Conservation (phyloP, 352 stramenopile genomes). For the Peronosclerospora sorghi region DNA sequence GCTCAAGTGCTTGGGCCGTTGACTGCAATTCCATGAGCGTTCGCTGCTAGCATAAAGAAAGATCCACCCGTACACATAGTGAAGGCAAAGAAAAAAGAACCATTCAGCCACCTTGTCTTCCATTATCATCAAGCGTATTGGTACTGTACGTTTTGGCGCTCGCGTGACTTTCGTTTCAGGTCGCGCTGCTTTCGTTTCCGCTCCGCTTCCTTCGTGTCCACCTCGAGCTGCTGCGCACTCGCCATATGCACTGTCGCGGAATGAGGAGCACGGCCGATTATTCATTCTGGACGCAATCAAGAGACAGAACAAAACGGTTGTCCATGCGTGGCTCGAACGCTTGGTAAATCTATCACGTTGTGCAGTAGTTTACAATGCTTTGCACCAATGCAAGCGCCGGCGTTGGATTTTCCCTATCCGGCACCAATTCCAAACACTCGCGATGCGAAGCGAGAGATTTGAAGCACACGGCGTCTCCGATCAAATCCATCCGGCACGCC, state of each 20-base stretch:
- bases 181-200: slow-evolving; percentile 32
- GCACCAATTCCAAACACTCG: slow-evolving; percentile 17
- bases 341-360: too few relatives aligned
- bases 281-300: slow-evolving; percentile 16
- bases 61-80: not conserved
- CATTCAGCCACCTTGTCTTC: not conserved
- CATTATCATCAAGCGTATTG: not conserved
- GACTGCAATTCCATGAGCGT: slow-evolving; percentile 27
- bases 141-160: slow-evolving; percentile 29
- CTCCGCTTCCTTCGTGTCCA: slow-evolving; percentile 21
- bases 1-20: slow-evolving; percentile 25
- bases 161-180: slow-evolving; percentile 34
- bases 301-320: slow-evolving; percentile 32
- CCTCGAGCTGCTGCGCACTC: slow-evolving; percentile 13
- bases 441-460: too few relatives aligned
- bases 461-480: not conserved
- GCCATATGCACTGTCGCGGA: slow-evolving; percentile 24
- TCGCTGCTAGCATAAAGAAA: slow-evolving; percentile 9
- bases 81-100: not conserved
- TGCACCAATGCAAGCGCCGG: slow-evolving; percentile 8
- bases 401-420: slow-evolving; percentile 25
- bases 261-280: slow-evolving; percentile 17
- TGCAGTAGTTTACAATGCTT: slow-evolving; percentile 15
- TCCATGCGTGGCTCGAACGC: slow-evolving; percentile 11
- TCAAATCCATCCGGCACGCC: not conserved